Conservation (phyloP, 352 stramenopile genomes). For the Globisporangium yorkense region DNA sequence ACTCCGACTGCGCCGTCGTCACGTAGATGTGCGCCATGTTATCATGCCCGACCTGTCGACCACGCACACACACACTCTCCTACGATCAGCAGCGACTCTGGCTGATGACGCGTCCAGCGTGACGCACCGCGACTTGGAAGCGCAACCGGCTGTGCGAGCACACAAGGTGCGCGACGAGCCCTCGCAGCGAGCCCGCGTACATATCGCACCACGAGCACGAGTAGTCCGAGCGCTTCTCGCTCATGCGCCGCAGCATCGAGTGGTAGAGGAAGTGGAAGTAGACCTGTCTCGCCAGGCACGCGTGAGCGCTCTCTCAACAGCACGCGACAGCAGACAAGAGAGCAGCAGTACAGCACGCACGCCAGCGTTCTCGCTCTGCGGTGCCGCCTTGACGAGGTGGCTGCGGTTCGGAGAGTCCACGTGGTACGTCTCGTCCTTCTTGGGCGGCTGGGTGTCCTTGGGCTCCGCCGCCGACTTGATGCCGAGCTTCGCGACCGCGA, state of each 20-base stretch:
- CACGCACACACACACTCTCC: neutral
- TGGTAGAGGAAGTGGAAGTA: slow-evolving; percentile 86
- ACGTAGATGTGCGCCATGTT: slow-evolving; percentile 83
- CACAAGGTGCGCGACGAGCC: slow-evolving; percentile 69
- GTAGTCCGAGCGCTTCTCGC: slow-evolving; percentile 76
- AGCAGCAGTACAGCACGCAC: slow-evolving; percentile 1
- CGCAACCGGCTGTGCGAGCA: slow-evolving; percentile 74
- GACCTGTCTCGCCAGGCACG: slow-evolving; percentile 23
- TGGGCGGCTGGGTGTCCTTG: neutral
- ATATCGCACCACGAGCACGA: slow-evolving; percentile 83
- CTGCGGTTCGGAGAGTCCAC: slow-evolving; percentile 14
- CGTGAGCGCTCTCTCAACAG: neutral
- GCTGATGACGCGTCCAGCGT: too few relatives aligned
- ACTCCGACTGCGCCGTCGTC: slow-evolving; percentile 37
- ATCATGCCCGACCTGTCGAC: slow-evolving; percentile 55
- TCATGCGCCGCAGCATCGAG: slow-evolving; percentile 71
- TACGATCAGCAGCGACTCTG: too few relatives aligned
- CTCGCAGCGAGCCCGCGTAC: slow-evolving; percentile 63
- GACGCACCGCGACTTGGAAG: slow-evolving; percentile 62
- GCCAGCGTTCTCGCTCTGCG: slow-evolving; percentile 10
- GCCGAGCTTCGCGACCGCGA: slow-evolving; percentile 11
- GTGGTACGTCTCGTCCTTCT: slow-evolving; percentile 7
- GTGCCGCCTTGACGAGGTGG: slow-evolving; percentile 9
- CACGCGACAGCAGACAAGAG: neutral
- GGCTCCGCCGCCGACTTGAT: slow-evolving; percentile 7